Evolutionary conservation across 2,329 filamentous ascomycete species (phyloP), one percentile per base, ranked within the genome.

Genomic region (Phialophora expanda): DNA sequence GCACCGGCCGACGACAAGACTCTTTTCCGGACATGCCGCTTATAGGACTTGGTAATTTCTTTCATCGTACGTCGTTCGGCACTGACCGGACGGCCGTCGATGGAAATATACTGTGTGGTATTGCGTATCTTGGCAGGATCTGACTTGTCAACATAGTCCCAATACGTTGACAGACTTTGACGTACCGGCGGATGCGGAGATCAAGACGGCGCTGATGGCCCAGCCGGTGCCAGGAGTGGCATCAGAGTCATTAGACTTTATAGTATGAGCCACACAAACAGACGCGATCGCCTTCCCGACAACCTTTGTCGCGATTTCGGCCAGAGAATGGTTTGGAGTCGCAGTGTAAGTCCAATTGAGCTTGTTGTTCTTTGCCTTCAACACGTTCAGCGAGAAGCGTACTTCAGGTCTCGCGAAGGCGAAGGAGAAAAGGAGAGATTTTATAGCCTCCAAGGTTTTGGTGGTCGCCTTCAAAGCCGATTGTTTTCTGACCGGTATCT

Each of bases 321-420:
- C 76, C 2, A 85, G 72, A 44, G 76, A 80, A 6, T 80, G 78
- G 22, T 76, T 77, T 28, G 76, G 68, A 28, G 64, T 62, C 0
- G 87, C 85, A 1, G 83, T 84, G 73, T 89, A 90, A 14, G 82
- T 78, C 78, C 86, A 88, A 54, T 90, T 90, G 3, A 73, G 76
- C 62, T 83, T 83, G 69, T 88, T 83, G 70, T 86, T 88, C 74
- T 87, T 88, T 1, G 81, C 84, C 73, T 87, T 85, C 22, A 89
- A 68, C 0, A 82, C 77, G 65, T 79, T 84, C n/a, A 87, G 72
- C 0, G 83, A 84, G 28, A 89, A 78, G 12, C 87, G 78, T n/a
- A 84, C 80, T 9, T 78, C 74, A 4, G 85, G 85, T 65, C 85
- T 81, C 17, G 86, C 84, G 48, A 89, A 79, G 9, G 86, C 85